Evolutionary conservation across 1,139 yeast species (phyloP), one percentile per base, ranked within the genome.

Genomic region (Pichia sp.): DNA sequence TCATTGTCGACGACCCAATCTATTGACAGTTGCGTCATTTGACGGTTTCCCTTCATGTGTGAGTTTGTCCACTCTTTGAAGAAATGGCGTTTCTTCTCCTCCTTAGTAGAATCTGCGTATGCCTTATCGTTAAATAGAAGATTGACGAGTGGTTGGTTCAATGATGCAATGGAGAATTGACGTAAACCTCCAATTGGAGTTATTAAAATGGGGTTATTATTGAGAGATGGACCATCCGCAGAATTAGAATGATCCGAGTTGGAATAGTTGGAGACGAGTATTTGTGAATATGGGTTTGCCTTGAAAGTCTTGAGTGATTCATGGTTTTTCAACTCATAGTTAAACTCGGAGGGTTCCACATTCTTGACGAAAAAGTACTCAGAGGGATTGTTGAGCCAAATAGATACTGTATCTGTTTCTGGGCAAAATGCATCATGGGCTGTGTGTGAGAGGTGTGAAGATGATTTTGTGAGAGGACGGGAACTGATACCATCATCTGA

Each of bases 131-230:
- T 30, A 26, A 59, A 48, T 7, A 66, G 41, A 15, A 46, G 40
- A 5, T 54, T 48, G 12, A 57, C 47, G n/a, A 64, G 51, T 12
- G 46, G 39, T 3, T 50, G 47, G 12, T 56, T 48, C 8, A 67
- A 42, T 3, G 49, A 42, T 11, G 66, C 56, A 29, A 62, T 55
- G 3, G 74, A 56, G 35, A 67, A 63, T 42, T 69, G 69, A 27
- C 77, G 60, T 22, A 72, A 45, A 0, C 77, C 77, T 20, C 77
- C 77, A 21, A 70, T 60, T 1, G 77, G 74, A 13, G 73, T 61
- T 22, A 70, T 55, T 24, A 71, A 49, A 12, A 66, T 49, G 21
- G 57, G 48, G 4, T 38, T 37, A 13, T 39, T 35, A 23, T 29
- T 16, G 12, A 8, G 17, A n/a, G n/a, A n/a, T n/a, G n/a, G n/a